phyloP scores from a whole-genome alignment of 352 stramenopile genomes.

The Phytophthora meadii region DNA sequence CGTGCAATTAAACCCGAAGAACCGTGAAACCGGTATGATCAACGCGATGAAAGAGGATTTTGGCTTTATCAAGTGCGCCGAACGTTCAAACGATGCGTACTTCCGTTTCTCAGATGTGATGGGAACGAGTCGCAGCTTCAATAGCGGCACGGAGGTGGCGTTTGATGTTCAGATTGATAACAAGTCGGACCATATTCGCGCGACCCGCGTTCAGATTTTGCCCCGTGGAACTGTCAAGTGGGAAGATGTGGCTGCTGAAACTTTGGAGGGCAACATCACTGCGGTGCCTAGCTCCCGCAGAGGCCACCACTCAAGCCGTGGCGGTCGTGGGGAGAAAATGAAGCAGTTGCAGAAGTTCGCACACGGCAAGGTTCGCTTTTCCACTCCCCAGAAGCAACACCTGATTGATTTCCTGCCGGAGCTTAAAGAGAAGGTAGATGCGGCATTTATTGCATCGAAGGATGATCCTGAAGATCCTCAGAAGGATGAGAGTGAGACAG shows the following conservation, averaged over 20 bases:
- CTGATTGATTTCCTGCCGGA: conserved; percentile 68
- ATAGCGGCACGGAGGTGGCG: conserved; percentile 64
- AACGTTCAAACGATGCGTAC: conserved; percentile 72
- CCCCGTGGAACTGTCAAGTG: conserved; percentile 65
- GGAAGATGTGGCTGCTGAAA: conserved; percentile 56
- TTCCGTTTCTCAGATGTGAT: conserved; percentile 86
- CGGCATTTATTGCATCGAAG: conserved; percentile 41
- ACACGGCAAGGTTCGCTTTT: conserved; percentile 52
- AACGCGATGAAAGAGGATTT: conserved; percentile 81
- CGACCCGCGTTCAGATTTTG: conserved; percentile 67
- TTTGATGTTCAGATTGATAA: conserved; percentile 68
- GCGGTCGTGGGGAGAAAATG: conserved; percentile 34
- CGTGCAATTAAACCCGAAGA: conserved; percentile 65
- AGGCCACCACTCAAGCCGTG: conserved; percentile 32
- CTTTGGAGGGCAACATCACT: conserved; percentile 54
- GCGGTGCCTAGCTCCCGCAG: conserved; percentile 44
- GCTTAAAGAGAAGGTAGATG: conserved; percentile 65
- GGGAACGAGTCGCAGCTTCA: conserved; percentile 55
- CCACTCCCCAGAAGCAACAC: conserved; percentile 47
- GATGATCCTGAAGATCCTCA: conserved; percentile 16
- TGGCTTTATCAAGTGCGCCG: conserved; percentile 83
- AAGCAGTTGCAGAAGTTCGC: conserved; percentile 46
- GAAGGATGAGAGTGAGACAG: conserved; percentile 25
- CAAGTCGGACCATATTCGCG: conserved; percentile 65
- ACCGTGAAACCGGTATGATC: conserved; percentile 75